Evolutionary conservation across 495 filamentous ascomycete genomes (phyloP), one percentile per base, ranked within the genome.

Genomic region (Collariella sp.): DNA sequence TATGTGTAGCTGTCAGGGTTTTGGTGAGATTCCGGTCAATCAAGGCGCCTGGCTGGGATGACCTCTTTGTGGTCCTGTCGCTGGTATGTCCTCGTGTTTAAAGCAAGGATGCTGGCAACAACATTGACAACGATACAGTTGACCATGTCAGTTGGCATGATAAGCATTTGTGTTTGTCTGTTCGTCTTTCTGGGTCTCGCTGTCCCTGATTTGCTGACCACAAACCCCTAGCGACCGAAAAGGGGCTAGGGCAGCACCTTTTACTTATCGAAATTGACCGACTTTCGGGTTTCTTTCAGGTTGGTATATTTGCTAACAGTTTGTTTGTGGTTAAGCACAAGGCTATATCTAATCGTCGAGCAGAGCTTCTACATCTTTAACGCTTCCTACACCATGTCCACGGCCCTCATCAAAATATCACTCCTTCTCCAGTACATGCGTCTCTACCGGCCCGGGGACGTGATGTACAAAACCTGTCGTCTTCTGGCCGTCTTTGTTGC

Each of bases 381-480:
- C 48, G 61, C 55, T 15, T n/a, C 63, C 0, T 69, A 69, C 41
- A 43, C 57, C 24, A 61, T 63, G 10, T 61, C 65, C 4, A 64
- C 65, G 5, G 59, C 63, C 2, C 42, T 68, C 13, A 66, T 71
- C 55, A 71, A 71, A 43, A 55, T 67, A 20, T 63, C 69, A 9
- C 58, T 71, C 15, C 52, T 71, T 2, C 48, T 71, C 12, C 69
- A 71, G 16, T 71, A 70, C 42, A 62, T 66, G 15, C 64, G 68
- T 13, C 34, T 71, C 19, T 69, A 63, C 55, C 44, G 58, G 6
- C 57, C 50, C 18, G 58, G 50, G 3, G 29, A 61, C 1, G 29
- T 56, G 2, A 29, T 66, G n/a, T 56, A 41, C 47, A 58, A 57
- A 4, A 15, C 61, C 2, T 46, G 62, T n/a, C 52, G 59, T 31